Percentiles rank a stretch among this genome's conserved stretches.
Conservation (phyloP, 2,329 filamentous ascomycete genomes). For the Diaporthe sp. region DNA sequence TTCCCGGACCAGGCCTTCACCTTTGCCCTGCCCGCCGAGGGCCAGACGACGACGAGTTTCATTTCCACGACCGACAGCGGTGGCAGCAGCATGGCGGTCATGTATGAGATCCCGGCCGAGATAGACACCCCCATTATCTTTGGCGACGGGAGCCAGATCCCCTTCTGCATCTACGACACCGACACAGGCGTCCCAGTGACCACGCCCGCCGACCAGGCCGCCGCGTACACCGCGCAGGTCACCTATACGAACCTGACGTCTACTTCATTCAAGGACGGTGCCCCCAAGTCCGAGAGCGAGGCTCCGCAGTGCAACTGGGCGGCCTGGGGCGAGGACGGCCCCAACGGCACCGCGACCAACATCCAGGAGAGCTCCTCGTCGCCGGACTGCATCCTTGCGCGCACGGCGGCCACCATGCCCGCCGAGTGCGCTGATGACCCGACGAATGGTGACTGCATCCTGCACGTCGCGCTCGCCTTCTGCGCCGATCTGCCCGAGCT, state of each 20-base stretch:
- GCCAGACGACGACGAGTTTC: background rate
- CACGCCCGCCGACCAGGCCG: background rate
- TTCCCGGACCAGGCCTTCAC: background rate
- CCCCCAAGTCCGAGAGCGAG: background rate
- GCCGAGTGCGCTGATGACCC: background rate
- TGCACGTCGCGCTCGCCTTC: background rate
- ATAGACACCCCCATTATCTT: background rate
- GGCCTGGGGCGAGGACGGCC: background rate
- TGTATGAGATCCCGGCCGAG: background rate
- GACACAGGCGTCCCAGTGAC: background rate
- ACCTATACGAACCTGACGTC: background rate
- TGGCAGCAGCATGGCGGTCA: background rate
- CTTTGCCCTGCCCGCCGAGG: background rate
- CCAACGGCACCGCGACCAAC: background rate
- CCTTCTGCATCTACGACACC: background rate
- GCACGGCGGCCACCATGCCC: background rate
- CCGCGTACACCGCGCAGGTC: background rate
- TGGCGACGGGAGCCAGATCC: background rate
- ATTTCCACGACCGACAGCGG: background rate
- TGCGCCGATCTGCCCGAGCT: background rate
- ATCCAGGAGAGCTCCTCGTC: background rate
- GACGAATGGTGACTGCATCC: background rate
- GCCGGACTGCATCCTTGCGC: background rate
- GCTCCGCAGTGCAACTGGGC: conserved; percentile 3
- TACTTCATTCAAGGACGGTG: background rate